Percentiles rank a stretch among this genome's conserved stretches.
These are phyloP conservation scores for Monilinia fructigena DNA, from an alignment of 2,329 filamentous ascomycete genomes.

Conservation along the genomic window DNA sequence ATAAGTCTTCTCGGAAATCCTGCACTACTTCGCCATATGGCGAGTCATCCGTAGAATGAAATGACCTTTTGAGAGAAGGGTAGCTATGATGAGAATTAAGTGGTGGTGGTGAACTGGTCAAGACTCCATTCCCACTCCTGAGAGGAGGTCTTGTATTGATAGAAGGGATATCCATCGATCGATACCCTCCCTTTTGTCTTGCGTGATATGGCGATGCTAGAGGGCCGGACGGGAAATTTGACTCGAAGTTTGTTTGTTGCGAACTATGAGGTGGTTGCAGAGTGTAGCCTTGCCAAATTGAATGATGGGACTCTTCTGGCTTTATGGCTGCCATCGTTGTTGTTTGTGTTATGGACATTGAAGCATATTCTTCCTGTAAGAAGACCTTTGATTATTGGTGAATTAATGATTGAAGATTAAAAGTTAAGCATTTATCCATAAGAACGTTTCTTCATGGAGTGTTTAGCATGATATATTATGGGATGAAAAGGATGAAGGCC, in stretches of 20 bases:
- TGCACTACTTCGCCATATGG: conserved; percentile 36
- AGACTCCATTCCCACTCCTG: conserved; percentile 30
- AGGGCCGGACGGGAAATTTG: conserved; percentile 32
- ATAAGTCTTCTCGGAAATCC: conserved; percentile 38
- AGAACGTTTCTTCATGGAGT: conserved; percentile 25
- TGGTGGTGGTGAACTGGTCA: conserved; percentile 35
- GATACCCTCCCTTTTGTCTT: conserved; percentile 36
- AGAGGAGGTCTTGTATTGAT: conserved; percentile 32
- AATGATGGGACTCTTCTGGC: conserved; percentile 39
- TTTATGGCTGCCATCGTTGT: conserved; percentile 40
- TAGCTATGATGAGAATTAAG: conserved; percentile 39
- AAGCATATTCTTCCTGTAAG: conserved; percentile 31
- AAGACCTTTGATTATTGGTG: conserved; percentile 28
- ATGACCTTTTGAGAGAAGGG: conserved; percentile 39
- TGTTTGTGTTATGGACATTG: conserved; percentile 39
- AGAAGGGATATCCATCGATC: conserved; percentile 38
- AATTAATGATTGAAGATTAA: conserved; percentile 17
- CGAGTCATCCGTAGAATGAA: conserved; percentile 34
- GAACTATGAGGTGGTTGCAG: conserved; percentile 33
- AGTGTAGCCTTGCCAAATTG: conserved; percentile 39
- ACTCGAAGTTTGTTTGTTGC: conserved; percentile 35
- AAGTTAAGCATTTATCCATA: conserved; percentile 31
- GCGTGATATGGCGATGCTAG: conserved; percentile 35
- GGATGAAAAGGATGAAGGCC: conserved; percentile 33
- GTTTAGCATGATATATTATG: conserved; percentile 27